A percentile compares a stretch with the other conserved stretches of the same genome.
phyloP scores from a whole-genome alignment of 805 yeast species.

The Candida xiaguanensis region DNA sequence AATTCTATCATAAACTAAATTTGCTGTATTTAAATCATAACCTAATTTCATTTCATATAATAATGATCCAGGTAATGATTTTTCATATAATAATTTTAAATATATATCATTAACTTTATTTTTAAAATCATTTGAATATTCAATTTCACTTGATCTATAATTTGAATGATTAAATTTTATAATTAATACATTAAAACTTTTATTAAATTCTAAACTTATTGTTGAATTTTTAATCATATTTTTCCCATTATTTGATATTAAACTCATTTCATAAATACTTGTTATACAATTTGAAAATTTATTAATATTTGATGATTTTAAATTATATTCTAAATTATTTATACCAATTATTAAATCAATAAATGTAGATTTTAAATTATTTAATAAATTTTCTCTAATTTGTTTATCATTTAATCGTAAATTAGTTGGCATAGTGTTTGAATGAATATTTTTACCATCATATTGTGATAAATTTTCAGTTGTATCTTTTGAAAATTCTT shows the following conservation, averaged over 20 bases:
- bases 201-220: conserved; percentile 19
- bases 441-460: conserved; percentile 4
- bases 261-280: conserved; percentile 10
- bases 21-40: conserved; percentile 18
- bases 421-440: background rate
- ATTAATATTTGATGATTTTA: conserved; percentile 30
- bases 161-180: conserved; percentile 20
- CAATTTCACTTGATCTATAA: conserved; percentile 10
- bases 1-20: conserved; percentile 23
- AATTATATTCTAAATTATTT: conserved; percentile 20
- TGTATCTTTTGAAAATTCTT: conserved; percentile 11
- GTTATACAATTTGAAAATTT: conserved; percentile 13
- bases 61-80: conserved; percentile 9
- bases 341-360: conserved; percentile 38
- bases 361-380: conserved; percentile 31
- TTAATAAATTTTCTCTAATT: conserved; percentile 31
- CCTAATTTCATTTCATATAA: conserved; percentile 8
- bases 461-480: conserved; percentile 9
- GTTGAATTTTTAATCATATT: conserved; percentile 15
- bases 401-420: conserved; percentile 25
- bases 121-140: conserved; percentile 11
- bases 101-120: conserved; percentile 9
- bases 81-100: conserved; percentile 14
- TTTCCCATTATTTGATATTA: conserved; percentile 10
- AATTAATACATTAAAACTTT: conserved; percentile 19